Evolutionary conservation across 2,329 filamentous ascomycete genomes (phyloP).

Genomic region (Botryotinia narcissicola): DNA sequence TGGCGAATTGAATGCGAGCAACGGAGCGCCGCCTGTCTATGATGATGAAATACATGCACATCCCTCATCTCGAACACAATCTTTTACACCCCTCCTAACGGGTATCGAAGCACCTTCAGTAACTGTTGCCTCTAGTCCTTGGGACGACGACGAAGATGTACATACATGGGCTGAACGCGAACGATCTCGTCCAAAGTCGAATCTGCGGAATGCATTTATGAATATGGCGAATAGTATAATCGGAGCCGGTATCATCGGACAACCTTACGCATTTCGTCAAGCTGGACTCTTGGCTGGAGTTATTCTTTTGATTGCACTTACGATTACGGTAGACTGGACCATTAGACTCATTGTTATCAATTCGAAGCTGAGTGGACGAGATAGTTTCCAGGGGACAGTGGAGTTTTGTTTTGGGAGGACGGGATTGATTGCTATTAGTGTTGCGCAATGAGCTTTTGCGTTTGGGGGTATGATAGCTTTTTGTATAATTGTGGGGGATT

Average conservation of each 20-base stretch:
- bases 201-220: constrained; percentile 88
- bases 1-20: background rate
- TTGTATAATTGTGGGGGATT: constrained; percentile 94
- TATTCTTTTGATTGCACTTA: constrained; percentile 73
- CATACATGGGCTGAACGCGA: constrained; percentile 53
- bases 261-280: constrained; percentile 94
- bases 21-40: constrained; percentile 46
- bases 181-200: constrained; percentile 71
- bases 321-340: constrained; percentile 91
- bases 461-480: constrained; percentile 99
- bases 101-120: constrained; percentile 79
- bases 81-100: constrained; percentile 66
- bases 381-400: constrained; percentile 93
- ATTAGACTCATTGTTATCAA: constrained; percentile 97
- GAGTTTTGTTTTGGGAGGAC: constrained; percentile 89
- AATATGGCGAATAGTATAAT: constrained; percentile 99
- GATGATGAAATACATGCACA: constrained; percentile 33
- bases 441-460: constrained; percentile 97
- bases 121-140: constrained; percentile 53
- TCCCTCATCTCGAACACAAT: constrained; percentile 33
- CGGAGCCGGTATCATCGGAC: constrained; percentile 70
- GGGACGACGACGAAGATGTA: constrained; percentile 44
- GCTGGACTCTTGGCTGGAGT: constrained; percentile 82
- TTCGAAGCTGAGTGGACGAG: constrained; percentile 90
- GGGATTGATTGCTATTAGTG: constrained; percentile 79